Evolutionary conservation across 768 basidiomycete genomes (phyloP).

Genomic region (Cyclocybe aegerita): DNA sequence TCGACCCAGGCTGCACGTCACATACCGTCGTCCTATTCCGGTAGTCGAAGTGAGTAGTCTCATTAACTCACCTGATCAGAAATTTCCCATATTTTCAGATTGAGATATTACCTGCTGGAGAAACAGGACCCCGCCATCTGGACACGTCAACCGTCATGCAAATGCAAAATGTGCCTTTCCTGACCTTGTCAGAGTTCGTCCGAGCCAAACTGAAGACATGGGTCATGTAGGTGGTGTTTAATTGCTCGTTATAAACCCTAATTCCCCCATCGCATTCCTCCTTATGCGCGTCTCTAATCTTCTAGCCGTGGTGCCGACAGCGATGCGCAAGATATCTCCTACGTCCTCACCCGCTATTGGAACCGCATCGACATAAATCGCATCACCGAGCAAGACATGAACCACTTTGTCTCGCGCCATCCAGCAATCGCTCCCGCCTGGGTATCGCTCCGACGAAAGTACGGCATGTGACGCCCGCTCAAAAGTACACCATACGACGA

Average conservation of each 20-base stretch:
- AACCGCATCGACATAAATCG: constrained; percentile 83
- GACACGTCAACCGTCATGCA: constrained; percentile 67
- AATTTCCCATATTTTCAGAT: constrained; percentile 45
- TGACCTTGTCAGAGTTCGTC: constrained; percentile 84
- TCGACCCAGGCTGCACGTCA: constrained; percentile 61
- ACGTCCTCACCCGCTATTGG: constrained; percentile 74
- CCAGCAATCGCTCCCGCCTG: constrained; percentile 67
- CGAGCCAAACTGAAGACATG: constrained; percentile 83
- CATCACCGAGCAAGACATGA: constrained; percentile 85
- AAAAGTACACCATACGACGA: too few species aligned
- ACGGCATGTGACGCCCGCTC: constrained; percentile 47
- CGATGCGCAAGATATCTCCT: constrained; percentile 79
- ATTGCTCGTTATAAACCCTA: constrained; percentile 7
- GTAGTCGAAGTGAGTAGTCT: constrained; percentile 68
- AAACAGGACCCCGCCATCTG: constrained; percentile 75
- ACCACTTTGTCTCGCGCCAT: constrained; percentile 63
- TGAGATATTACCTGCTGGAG: constrained; percentile 81
- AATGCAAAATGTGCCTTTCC: constrained; percentile 72
- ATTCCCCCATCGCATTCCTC: constrained; percentile 5
- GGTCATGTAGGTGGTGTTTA: constrained; percentile 59
- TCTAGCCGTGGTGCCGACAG: constrained; percentile 64
- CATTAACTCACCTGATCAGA: constrained; percentile 5
- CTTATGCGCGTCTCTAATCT: constrained; percentile 16
- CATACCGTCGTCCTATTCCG: constrained; percentile 75
- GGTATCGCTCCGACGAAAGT: constrained; percentile 73